Conservation (phyloP, 1,139 yeast species). For the Zygoascus hellenicus region DNA sequence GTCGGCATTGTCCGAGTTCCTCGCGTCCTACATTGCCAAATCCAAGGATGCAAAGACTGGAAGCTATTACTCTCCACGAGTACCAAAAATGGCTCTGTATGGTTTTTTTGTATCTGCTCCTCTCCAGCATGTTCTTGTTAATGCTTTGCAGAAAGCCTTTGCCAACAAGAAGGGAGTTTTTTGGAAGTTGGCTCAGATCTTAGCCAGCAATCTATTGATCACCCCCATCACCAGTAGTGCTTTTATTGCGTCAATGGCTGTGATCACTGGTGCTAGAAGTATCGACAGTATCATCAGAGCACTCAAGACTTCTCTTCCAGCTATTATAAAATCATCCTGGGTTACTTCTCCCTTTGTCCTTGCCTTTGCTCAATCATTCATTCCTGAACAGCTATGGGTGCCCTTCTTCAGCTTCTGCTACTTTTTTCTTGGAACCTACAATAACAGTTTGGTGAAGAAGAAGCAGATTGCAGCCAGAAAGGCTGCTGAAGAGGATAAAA, state of each 20-base stretch:
- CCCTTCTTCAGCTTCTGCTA: conserved; percentile 72
- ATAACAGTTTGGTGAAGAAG: conserved; percentile 53
- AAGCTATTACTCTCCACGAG: conserved; percentile 38
- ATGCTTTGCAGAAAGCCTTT: conserved; percentile 34
- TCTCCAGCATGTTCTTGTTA: conserved; percentile 50
- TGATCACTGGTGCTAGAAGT: conserved; percentile 37
- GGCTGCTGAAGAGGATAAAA: conserved; percentile 14
- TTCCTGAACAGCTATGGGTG: conserved; percentile 77
- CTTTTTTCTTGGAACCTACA: conserved; percentile 70
- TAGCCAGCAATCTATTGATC: conserved; percentile 54
- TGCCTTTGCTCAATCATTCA: conserved; percentile 65
- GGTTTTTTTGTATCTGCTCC: conserved; percentile 72
- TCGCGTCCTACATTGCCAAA: conserved; percentile 36
- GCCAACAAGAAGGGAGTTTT: conserved; percentile 27
- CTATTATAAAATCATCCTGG: conserved; percentile 61
- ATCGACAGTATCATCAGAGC: conserved; percentile 34
- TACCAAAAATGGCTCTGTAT: conserved; percentile 63
- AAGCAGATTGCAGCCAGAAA: conserved; percentile 12
- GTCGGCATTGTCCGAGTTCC: conserved; percentile 34
- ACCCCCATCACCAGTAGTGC: conserved; percentile 58
- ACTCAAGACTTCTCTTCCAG: conserved; percentile 46
- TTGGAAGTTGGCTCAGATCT: conserved; percentile 51
- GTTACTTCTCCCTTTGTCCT: conserved; percentile 57
- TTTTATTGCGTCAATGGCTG: conserved; percentile 46
- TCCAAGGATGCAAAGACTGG: conserved; percentile 35